A percentile compares a stretch with the other conserved stretches of the same genome.
phyloP scores from a whole-genome alignment of 805 yeast species.

The Cyberlindnera xishuangbannaensis region DNA sequence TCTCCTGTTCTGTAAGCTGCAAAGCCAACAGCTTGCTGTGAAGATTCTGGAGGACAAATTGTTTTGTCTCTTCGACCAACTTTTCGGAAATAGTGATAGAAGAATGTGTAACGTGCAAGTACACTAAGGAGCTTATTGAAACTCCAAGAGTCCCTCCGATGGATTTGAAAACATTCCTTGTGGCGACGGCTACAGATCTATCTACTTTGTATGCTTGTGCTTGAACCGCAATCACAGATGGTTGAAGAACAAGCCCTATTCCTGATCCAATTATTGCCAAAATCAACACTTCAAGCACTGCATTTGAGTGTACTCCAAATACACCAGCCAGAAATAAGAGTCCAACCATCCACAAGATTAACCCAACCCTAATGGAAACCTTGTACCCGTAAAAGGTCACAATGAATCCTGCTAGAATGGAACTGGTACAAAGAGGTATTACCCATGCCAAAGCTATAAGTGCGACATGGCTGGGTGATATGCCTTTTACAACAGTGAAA shows the following conservation, averaged over 20 bases:
- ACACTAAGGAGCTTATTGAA: slow-evolving; percentile 30
- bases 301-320: slow-evolving; percentile 23
- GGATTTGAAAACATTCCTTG: slow-evolving; percentile 50
- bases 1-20: slow-evolving; percentile 1
- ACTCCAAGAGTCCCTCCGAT: slow-evolving; percentile 58
- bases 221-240: slow-evolving; percentile 41
- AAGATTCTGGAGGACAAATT: slow-evolving; percentile 7
- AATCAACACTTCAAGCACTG: slow-evolving; percentile 29
- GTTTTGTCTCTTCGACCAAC: slow-evolving; percentile 6
- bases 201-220: slow-evolving; percentile 46
- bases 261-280: slow-evolving; percentile 36
- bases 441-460: slow-evolving; percentile 35
- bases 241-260: slow-evolving; percentile 28
- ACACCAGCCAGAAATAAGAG: slow-evolving; percentile 30
- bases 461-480: slow-evolving; percentile 5
- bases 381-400: slow-evolving; percentile 39
- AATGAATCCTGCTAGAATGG: slow-evolving; percentile 41
- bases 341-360: slow-evolving; percentile 36
- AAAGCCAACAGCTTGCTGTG: slow-evolving; percentile 3
- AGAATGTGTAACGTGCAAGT: slow-evolving; percentile 5
- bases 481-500: slow-evolving; percentile 31
- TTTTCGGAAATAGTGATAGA: slow-evolving; percentile 1
- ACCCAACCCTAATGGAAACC: slow-evolving; percentile 36
- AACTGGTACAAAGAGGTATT: slow-evolving; percentile 34
- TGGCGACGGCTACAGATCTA: slow-evolving; percentile 51